Percentiles rank a stretch among this genome's conserved stretches.
These are phyloP conservation scores for Kodamaea lidongshanica DNA, from an alignment of 805 yeast species.

Conservation along the genomic window DNA sequence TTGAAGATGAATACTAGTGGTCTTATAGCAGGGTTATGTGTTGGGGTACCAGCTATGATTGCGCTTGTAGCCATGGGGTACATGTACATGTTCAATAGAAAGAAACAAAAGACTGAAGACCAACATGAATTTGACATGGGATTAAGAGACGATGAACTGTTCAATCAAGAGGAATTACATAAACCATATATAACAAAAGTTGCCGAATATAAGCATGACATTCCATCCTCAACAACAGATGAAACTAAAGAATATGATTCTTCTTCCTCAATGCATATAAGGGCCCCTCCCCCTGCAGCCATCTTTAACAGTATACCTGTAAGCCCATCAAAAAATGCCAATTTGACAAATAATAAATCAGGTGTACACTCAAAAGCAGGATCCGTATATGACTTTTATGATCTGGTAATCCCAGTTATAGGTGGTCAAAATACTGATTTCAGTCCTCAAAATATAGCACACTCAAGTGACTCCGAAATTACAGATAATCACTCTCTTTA, in stretches of 20 bases:
- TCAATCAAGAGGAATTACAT: slow-evolving; percentile 31
- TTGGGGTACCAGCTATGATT: slow-evolving; percentile 34
- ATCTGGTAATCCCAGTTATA: slow-evolving; percentile 35
- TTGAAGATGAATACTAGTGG: slow-evolving; percentile 11
- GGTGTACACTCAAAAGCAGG: too few species aligned
- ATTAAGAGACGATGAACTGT: slow-evolving; percentile 31
- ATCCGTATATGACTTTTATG: slow-evolving; percentile 38
- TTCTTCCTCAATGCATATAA: too few species aligned
- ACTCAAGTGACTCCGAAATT: too few species aligned
- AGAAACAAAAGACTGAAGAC: slow-evolving; percentile 30
- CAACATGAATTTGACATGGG: slow-evolving; percentile 27
- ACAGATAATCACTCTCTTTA: too few species aligned
- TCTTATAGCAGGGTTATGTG: slow-evolving; percentile 37
- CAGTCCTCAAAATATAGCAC: too few species aligned
- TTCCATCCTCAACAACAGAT: slow-evolving; percentile 12
- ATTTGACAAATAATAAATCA: too few species aligned
- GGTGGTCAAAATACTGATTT: slow-evolving; percentile 10
- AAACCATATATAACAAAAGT: slow-evolving; percentile 12
- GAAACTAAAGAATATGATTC: too few species aligned
- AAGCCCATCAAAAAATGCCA: too few species aligned
- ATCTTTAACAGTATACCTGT: too few species aligned
- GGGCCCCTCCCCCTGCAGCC: too few species aligned
- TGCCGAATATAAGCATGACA: too few species aligned
- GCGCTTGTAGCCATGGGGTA: slow-evolving; percentile 15
- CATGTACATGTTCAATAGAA: slow-evolving; percentile 27